Base-by-base conservation (phyloP, 23 red algal genomes). In the Gracilariopsis chorda region DNA sequence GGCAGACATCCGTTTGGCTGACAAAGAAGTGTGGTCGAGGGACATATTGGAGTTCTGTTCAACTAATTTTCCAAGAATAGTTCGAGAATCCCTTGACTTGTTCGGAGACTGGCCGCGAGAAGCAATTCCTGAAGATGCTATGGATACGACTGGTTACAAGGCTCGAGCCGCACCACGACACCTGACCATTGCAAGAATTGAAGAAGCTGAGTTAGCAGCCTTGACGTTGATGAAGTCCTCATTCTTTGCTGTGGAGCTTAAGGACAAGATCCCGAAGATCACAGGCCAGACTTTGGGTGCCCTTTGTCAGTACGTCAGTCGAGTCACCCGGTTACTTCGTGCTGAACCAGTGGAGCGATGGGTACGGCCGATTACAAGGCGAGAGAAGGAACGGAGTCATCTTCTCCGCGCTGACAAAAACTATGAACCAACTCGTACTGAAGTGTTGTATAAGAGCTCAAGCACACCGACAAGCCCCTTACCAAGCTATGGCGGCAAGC, bases 291-390 rank as follows among this genome's bases (percentile, higher is more conserved):
- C 47, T 11, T 13, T 91, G 25, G 44, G 70, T 24, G 63, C 33
- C 34, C 23, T 82, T 0, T 36, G 28, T 43, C 73, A 62, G 20
- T 82, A 71, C 45, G 73, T 65, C 4, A 65, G 51, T 60, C 75
- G 77, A 59, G 77, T 82, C 32, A 79, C 52, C 41, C 73, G 75
- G 21, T 45, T 91, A 24, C 68, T 91, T 74, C 57, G 88, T 21
- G 88, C 88, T 24, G 75, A 82, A 70, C 88, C 88, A 19, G 47
- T 91, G 20, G 88, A 80, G 46, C 73, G 88, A 72, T 91, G 74
- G 75, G 88, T 91, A 32, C 53, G 88, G 6, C 88, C 88, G 10
- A 62, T 91, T 17, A 82, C 88, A 6, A 53, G 55, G 41, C 75
- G 75, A 5, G 88, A 91, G 56, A 46, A 62, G 52, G 88, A 91